Percentiles rank a stretch among this genome's conserved stretches.
Evolutionary conservation across 2,329 filamentous ascomycete genomes (phyloP).

Genomic region (Incumbomyces delicatus): DNA sequence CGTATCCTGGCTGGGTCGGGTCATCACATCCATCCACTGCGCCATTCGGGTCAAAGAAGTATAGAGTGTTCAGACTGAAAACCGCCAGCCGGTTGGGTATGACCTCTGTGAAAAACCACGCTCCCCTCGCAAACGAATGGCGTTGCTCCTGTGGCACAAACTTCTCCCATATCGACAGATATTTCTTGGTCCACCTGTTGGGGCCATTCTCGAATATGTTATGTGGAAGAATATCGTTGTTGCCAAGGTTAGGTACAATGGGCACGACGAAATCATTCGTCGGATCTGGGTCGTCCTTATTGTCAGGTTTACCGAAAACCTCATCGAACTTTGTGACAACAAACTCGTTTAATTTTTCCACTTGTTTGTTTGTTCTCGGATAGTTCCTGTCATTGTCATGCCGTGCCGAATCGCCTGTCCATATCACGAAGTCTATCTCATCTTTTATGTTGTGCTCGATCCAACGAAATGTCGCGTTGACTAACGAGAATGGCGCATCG

Average conservation of each 20-base stretch:
- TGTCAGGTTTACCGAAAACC: slow-evolving; percentile 53
- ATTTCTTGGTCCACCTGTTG: slow-evolving; percentile 73
- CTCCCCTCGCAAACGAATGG: slow-evolving; percentile 82
- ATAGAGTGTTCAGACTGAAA: slow-evolving; percentile 91
- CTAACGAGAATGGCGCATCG: slow-evolving; percentile 68
- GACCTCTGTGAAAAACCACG: slow-evolving; percentile 91
- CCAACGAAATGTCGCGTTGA: slow-evolving; percentile 88
- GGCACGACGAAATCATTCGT: slow-evolving; percentile 59
- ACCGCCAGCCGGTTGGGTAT: slow-evolving; percentile 77
- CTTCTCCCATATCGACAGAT: slow-evolving; percentile 65
- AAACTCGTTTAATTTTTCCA: slow-evolving; percentile 66
- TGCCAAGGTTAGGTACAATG: slow-evolving; percentile 82
- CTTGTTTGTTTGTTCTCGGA: slow-evolving; percentile 64
- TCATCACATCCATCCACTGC: slow-evolving; percentile 82
- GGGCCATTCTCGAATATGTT: slow-evolving; percentile 83
- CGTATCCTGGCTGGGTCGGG: slow-evolving; percentile 74
- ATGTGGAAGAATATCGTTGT: slow-evolving; percentile 95
- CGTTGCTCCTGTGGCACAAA: slow-evolving; percentile 91
- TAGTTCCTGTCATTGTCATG: slow-evolving; percentile 79
- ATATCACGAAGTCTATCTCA: slow-evolving; percentile 77
- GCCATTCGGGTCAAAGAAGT: slow-evolving; percentile 88
- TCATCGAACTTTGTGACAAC: slow-evolving; percentile 68
- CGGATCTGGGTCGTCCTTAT: slow-evolving; percentile 38
- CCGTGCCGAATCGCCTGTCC: slow-evolving; percentile 83
- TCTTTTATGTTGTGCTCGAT: slow-evolving; percentile 67